Evolutionary conservation across 805 yeast genomes (phyloP).

Genomic region (Ogataea saltuana): DNA sequence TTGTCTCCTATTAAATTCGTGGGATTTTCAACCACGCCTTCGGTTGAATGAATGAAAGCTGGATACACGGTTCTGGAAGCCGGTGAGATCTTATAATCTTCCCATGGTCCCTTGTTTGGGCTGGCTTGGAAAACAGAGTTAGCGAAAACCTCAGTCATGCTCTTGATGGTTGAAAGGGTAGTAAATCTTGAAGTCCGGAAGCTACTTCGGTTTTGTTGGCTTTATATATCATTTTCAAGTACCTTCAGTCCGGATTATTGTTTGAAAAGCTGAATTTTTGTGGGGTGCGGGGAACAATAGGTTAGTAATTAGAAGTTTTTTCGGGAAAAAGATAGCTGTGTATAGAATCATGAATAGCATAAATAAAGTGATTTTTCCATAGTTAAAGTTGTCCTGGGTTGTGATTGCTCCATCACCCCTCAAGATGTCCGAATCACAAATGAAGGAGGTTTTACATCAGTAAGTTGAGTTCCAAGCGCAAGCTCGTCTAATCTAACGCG

Average conservation of each 20-base stretch:
- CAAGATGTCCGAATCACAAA: neutral
- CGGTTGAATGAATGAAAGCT: slow-evolving; percentile 1
- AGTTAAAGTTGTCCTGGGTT: neutral
- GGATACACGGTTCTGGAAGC: slow-evolving; percentile 6
- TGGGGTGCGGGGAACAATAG: slow-evolving; percentile 1
- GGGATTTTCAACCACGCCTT: neutral
- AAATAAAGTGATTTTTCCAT: neutral
- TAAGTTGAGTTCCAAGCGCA: neutral
- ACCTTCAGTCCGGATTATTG: slow-evolving; percentile 5
- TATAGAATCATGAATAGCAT: neutral
- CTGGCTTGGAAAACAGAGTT: slow-evolving; percentile 1
- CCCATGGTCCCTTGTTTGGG: slow-evolving; percentile 5
- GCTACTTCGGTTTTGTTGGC: neutral
- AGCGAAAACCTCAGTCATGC: slow-evolving; percentile 1
- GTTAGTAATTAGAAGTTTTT: neutral
- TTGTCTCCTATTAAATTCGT: slow-evolving; percentile 2
- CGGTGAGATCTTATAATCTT: slow-evolving; percentile 1
- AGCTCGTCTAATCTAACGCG: neutral
- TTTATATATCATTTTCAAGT: neutral
- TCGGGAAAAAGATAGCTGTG: neutral
- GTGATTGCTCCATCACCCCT: no score
- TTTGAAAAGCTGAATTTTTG: neutral
- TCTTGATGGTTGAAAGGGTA: neutral
- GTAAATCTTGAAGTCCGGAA: neutral
- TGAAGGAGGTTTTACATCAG: neutral